phyloP scores from a whole-genome alignment of 257 asterid species.

The Gentiana dahurica region DNA sequence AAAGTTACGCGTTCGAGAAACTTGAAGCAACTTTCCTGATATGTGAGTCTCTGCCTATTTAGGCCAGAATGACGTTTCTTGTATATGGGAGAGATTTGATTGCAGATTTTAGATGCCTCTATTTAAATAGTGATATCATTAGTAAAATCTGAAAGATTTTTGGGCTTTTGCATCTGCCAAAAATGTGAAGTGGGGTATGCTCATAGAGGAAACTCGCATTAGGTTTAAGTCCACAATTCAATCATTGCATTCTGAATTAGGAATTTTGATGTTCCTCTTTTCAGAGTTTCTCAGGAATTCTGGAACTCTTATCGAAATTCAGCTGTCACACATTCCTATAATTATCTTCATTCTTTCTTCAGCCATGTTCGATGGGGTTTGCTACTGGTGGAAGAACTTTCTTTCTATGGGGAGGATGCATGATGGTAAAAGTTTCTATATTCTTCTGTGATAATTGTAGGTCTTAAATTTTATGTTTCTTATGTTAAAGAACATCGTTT shows the following conservation, averaged over 20 bases:
- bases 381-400: conserved; percentile 96
- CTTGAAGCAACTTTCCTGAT: too few relatives aligned
- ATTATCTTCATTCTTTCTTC: conserved; percentile 6
- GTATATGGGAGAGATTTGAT: too few relatives aligned
- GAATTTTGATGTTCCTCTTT: too few relatives aligned
- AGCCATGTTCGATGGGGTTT: conserved; percentile 99
- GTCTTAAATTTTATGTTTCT: conserved; percentile 5
- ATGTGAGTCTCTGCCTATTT: too few relatives aligned
- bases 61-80: too few relatives aligned
- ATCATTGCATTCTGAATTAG: not conserved
- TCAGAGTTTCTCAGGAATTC: not conserved
- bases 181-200: too few relatives aligned
- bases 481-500: conserved; percentile 7
- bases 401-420: conserved; percentile 99
- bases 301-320: too few relatives aligned
- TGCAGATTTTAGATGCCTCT: too few relatives aligned
- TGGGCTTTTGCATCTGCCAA: too few relatives aligned
- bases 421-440: conserved; percentile 58
- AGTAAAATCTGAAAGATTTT: too few relatives aligned
- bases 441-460: conserved; percentile 8
- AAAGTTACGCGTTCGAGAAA: too few relatives aligned
- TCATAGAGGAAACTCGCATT: not conserved
- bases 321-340: not conserved
- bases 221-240: not conserved
- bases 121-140: too few relatives aligned